phyloP scores from a whole-genome alignment of 108 stramenopile genomes.

The Skeletonema tropicum region DNA sequence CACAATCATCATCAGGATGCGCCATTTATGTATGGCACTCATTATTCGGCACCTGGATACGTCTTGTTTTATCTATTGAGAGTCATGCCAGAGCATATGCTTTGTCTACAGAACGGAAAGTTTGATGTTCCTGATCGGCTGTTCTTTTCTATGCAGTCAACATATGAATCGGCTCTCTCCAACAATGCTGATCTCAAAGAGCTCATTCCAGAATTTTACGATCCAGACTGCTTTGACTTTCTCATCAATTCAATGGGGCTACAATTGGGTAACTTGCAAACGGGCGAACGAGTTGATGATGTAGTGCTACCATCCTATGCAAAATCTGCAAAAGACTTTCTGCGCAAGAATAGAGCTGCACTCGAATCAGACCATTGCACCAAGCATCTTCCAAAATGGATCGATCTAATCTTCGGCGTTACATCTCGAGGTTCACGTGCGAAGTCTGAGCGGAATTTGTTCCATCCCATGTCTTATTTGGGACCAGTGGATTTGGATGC shows the following conservation, averaged over 20 bases:
- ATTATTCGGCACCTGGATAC: conserved; percentile 97
- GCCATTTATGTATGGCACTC: conserved; percentile 94
- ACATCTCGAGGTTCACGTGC: conserved; percentile 91
- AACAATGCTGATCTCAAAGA: conserved; percentile 99
- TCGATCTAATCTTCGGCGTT: conserved; percentile 97
- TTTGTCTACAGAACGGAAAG: conserved; percentile 97
- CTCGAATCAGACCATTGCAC: conserved; percentile 94
- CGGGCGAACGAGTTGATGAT: conserved; percentile 86
- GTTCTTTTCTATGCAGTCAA: conserved; percentile 82
- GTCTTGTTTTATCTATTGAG: conserved; percentile 97
- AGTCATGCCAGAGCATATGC: conserved; percentile 96
- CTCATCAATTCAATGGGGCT: conserved; percentile 89
- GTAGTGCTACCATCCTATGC: conserved; percentile 93
- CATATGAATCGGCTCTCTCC: conserved; percentile 79
- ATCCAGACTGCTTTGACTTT: conserved; percentile 86
- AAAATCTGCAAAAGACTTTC: conserved; percentile 86
- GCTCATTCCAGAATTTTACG: conserved; percentile 95
- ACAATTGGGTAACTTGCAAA: conserved; percentile 92
- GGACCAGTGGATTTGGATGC: conserved; percentile 69
- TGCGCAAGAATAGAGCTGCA: conserved; percentile 86
- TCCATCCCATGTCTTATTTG: conserved; percentile 91
- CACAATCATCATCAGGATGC: conserved; percentile 42
- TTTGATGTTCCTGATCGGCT: conserved; percentile 97
- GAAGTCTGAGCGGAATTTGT: conserved; percentile 81
- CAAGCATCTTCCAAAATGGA: conserved; percentile 90